A percentile compares a stretch with the other conserved stretches of the same genome.
phyloP scores from a whole-genome alignment of 1,139 yeast species.

The Ogataea hybrid region DNA sequence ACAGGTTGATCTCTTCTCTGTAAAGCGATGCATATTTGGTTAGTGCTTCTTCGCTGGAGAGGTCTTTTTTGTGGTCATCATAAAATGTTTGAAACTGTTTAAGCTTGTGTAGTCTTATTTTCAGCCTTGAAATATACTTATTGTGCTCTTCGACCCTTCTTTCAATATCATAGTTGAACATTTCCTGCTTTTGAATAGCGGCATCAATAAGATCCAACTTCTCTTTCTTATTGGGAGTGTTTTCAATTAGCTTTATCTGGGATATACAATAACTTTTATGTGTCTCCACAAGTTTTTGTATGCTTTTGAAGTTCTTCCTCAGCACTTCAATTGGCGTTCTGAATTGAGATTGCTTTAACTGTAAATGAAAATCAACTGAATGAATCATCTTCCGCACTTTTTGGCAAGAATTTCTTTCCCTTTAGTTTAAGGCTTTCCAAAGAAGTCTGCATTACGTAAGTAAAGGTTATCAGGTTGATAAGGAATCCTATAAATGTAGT shows the following conservation, averaged over 20 bases:
- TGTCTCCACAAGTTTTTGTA: constrained; percentile 58
- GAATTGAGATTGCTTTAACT: constrained; percentile 51
- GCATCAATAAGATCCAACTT: constrained; percentile 30
- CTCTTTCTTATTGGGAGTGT: constrained; percentile 29
- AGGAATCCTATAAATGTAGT: no score
- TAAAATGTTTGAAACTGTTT: constrained; percentile 10
- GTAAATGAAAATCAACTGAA: constrained; percentile 39
- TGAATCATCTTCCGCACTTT: constrained; percentile 23
- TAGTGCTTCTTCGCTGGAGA: not conserved
- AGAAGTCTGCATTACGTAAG: not conserved
- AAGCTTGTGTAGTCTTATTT: constrained; percentile 44
- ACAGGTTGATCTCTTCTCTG: constrained; percentile 55
- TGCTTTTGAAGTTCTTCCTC: constrained; percentile 53
- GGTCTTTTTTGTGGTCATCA: not conserved
- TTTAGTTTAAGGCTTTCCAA: not conserved
- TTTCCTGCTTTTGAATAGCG: constrained; percentile 41
- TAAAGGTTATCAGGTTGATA: not conserved
- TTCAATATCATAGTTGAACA: constrained; percentile 32
- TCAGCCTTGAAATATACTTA: constrained; percentile 48
- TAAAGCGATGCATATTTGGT: constrained; percentile 44
- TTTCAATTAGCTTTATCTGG: constrained; percentile 35
- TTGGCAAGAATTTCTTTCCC: not conserved
- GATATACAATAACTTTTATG: constrained; percentile 44
- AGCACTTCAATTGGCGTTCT: constrained; percentile 61
- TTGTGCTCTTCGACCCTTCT: constrained; percentile 45